These are phyloP conservation scores for Trypanosoma cruzi DNA, from an alignment of 208 protist genomes.

Conservation along the genomic window DNA sequence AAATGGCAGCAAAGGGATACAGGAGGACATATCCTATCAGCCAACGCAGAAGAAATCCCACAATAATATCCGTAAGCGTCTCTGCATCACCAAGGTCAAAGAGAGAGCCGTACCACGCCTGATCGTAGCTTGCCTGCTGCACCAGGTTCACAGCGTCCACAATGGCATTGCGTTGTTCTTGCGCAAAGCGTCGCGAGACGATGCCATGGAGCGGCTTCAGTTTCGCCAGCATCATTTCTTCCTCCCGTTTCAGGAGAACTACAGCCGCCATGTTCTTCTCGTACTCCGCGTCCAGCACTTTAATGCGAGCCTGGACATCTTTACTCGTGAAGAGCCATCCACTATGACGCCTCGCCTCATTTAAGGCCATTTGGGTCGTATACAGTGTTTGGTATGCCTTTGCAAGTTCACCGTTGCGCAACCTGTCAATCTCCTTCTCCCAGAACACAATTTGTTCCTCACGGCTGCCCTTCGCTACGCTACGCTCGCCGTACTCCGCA, in stretches of 20 bases:
- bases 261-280: constrained; percentile 45
- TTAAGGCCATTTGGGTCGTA: constrained; percentile 41
- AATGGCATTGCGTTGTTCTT: constrained; percentile 79
- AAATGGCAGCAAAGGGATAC: constrained; percentile 83
- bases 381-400: constrained; percentile 42
- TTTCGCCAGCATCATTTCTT: constrained; percentile 72
- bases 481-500: constrained; percentile 20
- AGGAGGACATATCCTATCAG: constrained; percentile 74
- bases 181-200: constrained; percentile 67
- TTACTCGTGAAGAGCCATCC: constrained; percentile 71
- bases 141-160: constrained; percentile 50
- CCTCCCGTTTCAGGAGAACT: constrained; percentile 49
- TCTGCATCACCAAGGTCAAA: constrained; percentile 69
- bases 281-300: constrained; percentile 78
- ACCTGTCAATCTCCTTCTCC: constrained; percentile 46
- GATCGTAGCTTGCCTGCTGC: constrained; percentile 76
- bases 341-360: constrained; percentile 43
- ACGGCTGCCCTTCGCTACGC: constrained; percentile 43
- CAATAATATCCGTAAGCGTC: constrained; percentile 75
- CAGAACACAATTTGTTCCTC: constrained; percentile 71
- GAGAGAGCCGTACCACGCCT: constrained; percentile 82
- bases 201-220: constrained; percentile 90
- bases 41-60: constrained; percentile 83
- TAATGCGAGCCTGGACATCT: constrained; percentile 67
- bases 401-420: constrained; percentile 43